Conservation (phyloP, 768 basidiomycete genomes). For the Cystofilobasidium bisporidii region DNA sequence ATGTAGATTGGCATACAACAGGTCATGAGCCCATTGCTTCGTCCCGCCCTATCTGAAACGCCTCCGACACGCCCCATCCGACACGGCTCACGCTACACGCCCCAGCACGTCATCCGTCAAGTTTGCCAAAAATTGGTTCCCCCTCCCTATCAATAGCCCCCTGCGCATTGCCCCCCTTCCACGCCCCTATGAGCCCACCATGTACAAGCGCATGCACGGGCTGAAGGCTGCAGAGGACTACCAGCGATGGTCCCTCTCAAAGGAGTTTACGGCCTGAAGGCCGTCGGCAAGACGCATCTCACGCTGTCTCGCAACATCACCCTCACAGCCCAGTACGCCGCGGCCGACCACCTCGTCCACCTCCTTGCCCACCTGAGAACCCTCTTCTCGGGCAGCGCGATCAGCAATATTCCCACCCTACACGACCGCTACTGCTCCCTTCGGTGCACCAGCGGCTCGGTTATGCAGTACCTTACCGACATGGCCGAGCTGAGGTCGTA, state of each 20-base stretch:
- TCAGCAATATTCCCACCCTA: neutral
- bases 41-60: no score
- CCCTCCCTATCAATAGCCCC: no score
- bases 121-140: no score
- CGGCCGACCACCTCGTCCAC: neutral
- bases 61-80: no score
- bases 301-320: slow-evolving; percentile 1
- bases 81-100: no score
- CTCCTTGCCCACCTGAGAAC: slow-evolving; percentile 2
- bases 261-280: neutral
- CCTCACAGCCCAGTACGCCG: neutral
- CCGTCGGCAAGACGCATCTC: slow-evolving; percentile 1
- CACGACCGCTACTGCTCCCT: neutral
- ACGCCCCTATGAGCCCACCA: neutral
- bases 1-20: no score
- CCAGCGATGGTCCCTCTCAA: neutral
- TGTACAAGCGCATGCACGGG: neutral
- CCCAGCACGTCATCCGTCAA: no score
- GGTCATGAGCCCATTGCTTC: no score
- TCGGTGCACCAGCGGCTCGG: neutral
- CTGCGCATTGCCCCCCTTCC: no score
- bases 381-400: neutral
- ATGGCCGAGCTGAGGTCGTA: neutral
- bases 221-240: slow-evolving; percentile 1
- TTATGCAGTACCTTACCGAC: neutral